phyloP scores from a whole-genome alignment of 1,284 basidiomycete genomes.

The Sporisorium graminicola region DNA sequence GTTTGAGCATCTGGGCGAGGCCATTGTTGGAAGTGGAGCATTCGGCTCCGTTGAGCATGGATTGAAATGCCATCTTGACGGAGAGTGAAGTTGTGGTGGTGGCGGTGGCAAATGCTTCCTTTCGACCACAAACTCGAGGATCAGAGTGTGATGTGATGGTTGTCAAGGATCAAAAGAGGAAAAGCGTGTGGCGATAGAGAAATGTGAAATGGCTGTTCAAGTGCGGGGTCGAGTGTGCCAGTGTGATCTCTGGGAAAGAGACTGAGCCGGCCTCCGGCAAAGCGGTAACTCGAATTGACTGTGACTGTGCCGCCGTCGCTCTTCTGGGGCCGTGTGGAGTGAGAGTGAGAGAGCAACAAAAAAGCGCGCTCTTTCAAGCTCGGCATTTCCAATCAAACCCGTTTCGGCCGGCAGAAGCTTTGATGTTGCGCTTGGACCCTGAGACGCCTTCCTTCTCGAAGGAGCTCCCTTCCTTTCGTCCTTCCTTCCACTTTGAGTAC shows the following conservation, averaged over 20 bases:
- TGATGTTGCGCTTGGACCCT: not conserved
- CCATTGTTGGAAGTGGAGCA: slow-evolving; percentile 88
- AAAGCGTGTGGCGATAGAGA: slow-evolving; percentile 2
- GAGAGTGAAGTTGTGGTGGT: not conserved
- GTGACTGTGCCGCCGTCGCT: too few relatives aligned
- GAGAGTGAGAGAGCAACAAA: too few relatives aligned
- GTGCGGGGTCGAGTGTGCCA: not conserved
- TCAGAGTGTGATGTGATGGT: not conserved
- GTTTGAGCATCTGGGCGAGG: slow-evolving; percentile 88
- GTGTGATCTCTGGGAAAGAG: slow-evolving; percentile 3
- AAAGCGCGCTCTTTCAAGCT: not conserved
- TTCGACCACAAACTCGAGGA: too few relatives aligned
- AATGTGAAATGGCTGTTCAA: not conserved
- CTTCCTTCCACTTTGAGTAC: not conserved
- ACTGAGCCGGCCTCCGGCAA: not conserved
- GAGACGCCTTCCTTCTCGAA: too few relatives aligned
- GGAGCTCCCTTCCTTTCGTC: not conserved
- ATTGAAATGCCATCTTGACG: slow-evolving; percentile 70
- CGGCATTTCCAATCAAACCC: not conserved
- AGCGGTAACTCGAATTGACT: not conserved
- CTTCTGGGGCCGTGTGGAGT: too few relatives aligned
- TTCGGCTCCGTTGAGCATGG: slow-evolving; percentile 88
- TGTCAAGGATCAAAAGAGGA: not conserved
- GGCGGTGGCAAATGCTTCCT: not conserved
- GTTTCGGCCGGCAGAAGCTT: not conserved